Percentiles rank a stretch among this genome's conserved stretches.
Evolutionary conservation across 1,284 basidiomycete genomes (phyloP).

Genomic region (Trichosporon coremiiforme): DNA sequence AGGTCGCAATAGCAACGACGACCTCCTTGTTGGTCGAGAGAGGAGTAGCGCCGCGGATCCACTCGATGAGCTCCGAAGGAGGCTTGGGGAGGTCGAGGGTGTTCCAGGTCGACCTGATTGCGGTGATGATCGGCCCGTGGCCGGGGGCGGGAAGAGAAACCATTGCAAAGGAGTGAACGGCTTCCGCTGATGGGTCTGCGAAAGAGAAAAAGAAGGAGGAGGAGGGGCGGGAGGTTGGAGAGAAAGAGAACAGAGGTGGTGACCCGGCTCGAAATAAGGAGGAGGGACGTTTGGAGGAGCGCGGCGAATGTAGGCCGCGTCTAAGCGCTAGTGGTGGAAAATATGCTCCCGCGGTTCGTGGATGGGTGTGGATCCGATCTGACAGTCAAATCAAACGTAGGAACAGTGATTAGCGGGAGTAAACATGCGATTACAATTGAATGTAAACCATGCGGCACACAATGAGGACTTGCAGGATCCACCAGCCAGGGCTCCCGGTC

Average conservation of each 20-base stretch:
- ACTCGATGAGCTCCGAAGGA: constrained; percentile 43
- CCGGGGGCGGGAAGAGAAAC: constrained; percentile 33
- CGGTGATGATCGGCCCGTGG: constrained; percentile 47
- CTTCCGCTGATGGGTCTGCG: not conserved
- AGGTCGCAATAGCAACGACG: constrained; percentile 68
- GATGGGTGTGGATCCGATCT: not conserved
- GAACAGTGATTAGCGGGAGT: not conserved
- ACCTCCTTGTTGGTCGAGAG: constrained; percentile 78
- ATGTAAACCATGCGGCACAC: not conserved
- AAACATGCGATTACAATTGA: not conserved
- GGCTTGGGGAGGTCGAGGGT: constrained; percentile 42
- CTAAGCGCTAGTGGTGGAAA: constrained; percentile 16
- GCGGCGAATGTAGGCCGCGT: constrained; percentile 8
- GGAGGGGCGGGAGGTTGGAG: constrained; percentile 9
- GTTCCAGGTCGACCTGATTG: constrained; percentile 43
- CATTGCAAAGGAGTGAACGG: constrained; percentile 18
- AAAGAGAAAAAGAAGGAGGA: not conserved
- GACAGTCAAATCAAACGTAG: not conserved
- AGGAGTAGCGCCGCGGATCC: constrained; percentile 62
- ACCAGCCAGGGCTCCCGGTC: not conserved
- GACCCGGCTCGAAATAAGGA: constrained; percentile 11
- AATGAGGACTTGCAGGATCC: not conserved
- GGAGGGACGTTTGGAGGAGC: not conserved
- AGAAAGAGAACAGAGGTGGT: not conserved
- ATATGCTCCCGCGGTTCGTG: constrained; percentile 7